These are phyloP conservation scores for Suhomyces ambrosiae DNA, from an alignment of 1,139 yeast species.

Conservation along the genomic window DNA sequence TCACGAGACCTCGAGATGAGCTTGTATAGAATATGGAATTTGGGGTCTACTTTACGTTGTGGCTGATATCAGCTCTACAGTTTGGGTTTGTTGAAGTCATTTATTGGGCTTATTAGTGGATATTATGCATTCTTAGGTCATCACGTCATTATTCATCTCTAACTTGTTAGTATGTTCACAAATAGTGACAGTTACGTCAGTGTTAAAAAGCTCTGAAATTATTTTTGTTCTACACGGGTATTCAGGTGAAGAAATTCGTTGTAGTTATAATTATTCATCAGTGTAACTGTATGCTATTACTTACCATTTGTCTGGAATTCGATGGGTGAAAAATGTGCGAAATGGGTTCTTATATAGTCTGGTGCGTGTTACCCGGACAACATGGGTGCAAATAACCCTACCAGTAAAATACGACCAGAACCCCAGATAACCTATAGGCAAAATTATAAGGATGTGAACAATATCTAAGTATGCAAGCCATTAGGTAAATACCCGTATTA, in stretches of 20 bases:
- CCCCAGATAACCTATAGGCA: too few relatives aligned
- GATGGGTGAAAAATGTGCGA: constrained; percentile 7
- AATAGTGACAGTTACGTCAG: constrained; percentile 38
- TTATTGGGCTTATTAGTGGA: background rate
- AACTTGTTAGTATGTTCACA: constrained; percentile 16
- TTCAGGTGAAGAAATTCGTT: constrained; percentile 73
- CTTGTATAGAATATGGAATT: too few relatives aligned
- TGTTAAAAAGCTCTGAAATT: constrained; percentile 72
- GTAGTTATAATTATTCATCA: constrained; percentile 47
- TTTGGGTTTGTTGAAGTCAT: background rate
- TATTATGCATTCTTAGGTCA: background rate
- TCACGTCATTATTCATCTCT: too few relatives aligned
- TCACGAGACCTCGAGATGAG: too few relatives aligned
- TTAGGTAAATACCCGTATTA: too few relatives aligned
- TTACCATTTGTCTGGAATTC: constrained; percentile 6
- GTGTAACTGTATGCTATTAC: constrained; percentile 14
- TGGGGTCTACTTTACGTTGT: too few relatives aligned
- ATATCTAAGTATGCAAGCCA: too few relatives aligned
- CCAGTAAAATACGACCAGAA: background rate
- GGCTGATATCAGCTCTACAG: too few relatives aligned
- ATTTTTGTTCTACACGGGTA: constrained; percentile 52
- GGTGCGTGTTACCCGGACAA: constrained; percentile 12
- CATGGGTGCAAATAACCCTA: constrained; percentile 7
- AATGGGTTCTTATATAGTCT: constrained; percentile 7
- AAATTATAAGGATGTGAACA: too few relatives aligned